Conservation (phyloP, 495 filamentous ascomycete species). For the Cenococcum geophilum region DNA sequence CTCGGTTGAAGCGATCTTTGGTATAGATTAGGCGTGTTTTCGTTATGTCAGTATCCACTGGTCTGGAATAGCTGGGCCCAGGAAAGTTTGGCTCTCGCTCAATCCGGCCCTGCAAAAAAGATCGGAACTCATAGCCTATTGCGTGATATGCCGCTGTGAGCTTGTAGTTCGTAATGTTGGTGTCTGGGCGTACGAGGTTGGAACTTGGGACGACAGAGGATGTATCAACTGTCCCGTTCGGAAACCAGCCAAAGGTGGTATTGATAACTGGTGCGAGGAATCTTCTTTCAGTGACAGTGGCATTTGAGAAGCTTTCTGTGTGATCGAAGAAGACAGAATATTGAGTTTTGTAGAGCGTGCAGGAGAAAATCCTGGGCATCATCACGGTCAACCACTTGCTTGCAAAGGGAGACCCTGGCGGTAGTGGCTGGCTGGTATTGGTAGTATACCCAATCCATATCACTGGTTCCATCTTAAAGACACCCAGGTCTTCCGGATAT, state of each 20-base stretch:
- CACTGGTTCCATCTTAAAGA: slow-evolving; percentile 34
- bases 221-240: slow-evolving; percentile 8
- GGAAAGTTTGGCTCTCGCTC: slow-evolving; percentile 19
- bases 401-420: slow-evolving; percentile 6
- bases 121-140: slow-evolving; percentile 28
- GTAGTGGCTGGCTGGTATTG: slow-evolving; percentile 28
- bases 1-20: slow-evolving; percentile 3
- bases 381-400: slow-evolving; percentile 28
- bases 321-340: slow-evolving; percentile 30
- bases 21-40: slow-evolving; percentile 33
- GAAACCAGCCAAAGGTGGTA: slow-evolving; percentile 11
- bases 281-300: slow-evolving; percentile 3
- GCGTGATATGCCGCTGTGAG: slow-evolving; percentile 34
- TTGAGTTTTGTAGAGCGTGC: slow-evolving; percentile 33
- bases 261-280: slow-evolving; percentile 20
- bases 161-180: slow-evolving; percentile 26
- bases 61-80: slow-evolving; percentile 16
- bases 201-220: slow-evolving; percentile 4
- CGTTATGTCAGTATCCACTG: slow-evolving; percentile 25
- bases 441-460: slow-evolving; percentile 36
- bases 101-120: slow-evolving; percentile 31
- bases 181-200: slow-evolving; percentile 10
- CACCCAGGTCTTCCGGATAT: slow-evolving; percentile 26
- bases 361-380: slow-evolving; percentile 31
- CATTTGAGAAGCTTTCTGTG: slow-evolving; percentile 10